Percentiles rank a stretch among this genome's conserved stretches.
These are phyloP conservation scores for Castanopsis chinensis DNA, from an alignment of 306 rosid genomes.

Conservation along the genomic window DNA sequence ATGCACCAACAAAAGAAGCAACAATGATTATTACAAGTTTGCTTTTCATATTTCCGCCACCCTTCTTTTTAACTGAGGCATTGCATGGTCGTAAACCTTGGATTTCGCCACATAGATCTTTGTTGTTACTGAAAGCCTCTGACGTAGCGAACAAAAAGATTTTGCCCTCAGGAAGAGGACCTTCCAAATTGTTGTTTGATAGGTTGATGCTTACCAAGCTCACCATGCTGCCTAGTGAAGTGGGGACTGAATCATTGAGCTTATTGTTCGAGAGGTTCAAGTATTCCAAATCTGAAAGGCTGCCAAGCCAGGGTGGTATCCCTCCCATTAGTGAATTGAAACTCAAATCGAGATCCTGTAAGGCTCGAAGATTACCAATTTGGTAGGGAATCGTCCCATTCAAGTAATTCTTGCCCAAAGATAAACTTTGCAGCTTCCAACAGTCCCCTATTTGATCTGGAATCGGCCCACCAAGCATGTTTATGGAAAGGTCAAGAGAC, in stretches of 20 bases:
- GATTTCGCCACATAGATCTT: conserved; percentile 5
- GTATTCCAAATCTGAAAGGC: conserved; percentile 18
- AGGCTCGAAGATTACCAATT: conserved; percentile 16
- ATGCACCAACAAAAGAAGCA: neutral
- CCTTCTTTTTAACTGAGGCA: neutral
- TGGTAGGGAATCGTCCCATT: conserved; percentile 27
- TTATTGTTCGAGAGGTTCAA: conserved; percentile 29
- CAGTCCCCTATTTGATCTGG: conserved; percentile 19
- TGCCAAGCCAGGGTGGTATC: conserved; percentile 16
- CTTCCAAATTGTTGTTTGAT: conserved; percentile 31
- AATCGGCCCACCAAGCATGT: conserved; percentile 21
- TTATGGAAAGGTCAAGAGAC: conserved; percentile 32
- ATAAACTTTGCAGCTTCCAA: conserved; percentile 14
- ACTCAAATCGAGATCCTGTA: conserved; percentile 31
- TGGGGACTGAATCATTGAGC: conserved; percentile 27
- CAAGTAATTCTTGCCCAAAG: conserved; percentile 18
- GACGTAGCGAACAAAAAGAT: conserved; percentile 2
- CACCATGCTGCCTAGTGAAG: neutral
- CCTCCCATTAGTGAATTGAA: conserved; percentile 22
- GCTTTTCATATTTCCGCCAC: neutral
- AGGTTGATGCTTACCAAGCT: conserved; percentile 3
- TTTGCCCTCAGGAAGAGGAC: conserved; percentile 26
- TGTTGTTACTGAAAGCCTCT: conserved; percentile 20
- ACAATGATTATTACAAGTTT: neutral
- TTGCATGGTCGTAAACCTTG: conserved; percentile 5